A percentile compares a stretch with the other conserved stretches of the same genome.
Evolutionary conservation across 805 yeast species (phyloP).

Genomic region (Naumovozyma baii): DNA sequence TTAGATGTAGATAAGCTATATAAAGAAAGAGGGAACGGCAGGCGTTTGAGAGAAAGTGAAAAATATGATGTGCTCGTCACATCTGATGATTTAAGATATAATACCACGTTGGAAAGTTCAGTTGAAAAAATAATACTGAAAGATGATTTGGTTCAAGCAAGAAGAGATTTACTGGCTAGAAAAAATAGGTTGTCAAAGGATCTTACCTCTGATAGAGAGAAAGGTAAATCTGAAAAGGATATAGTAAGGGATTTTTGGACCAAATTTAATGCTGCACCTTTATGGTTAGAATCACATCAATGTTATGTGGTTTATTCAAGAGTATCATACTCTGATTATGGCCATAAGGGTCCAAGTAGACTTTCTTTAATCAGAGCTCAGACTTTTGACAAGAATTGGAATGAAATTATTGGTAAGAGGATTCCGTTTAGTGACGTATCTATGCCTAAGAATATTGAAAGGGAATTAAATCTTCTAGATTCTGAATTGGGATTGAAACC

Average conservation of each 20-base stretch:
- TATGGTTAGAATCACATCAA: constrained; percentile 38
- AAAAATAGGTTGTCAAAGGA: constrained; percentile 1
- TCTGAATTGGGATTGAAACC: constrained; percentile 20
- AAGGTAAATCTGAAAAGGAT: constrained; percentile 4
- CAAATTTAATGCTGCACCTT: constrained; percentile 6
- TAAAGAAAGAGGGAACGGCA: not conserved
- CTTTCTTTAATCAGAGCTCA: constrained; percentile 37
- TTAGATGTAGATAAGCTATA: constrained; percentile 5
- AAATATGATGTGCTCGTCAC: constrained; percentile 3
- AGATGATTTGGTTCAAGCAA: constrained; percentile 3
- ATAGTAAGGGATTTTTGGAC: constrained; percentile 28
- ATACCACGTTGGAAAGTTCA: constrained; percentile 3
- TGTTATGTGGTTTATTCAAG: constrained; percentile 40
- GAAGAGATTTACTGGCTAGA: constrained; percentile 3
- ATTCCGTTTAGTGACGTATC: constrained; percentile 26
- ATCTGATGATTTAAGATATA: constrained; percentile 6
- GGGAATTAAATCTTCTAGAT: constrained; percentile 17
- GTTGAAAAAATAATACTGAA: not conserved
- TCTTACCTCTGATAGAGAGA: constrained; percentile 3
- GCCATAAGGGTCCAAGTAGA: constrained; percentile 24
- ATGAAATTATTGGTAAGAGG: constrained; percentile 17
- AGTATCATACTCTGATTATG: constrained; percentile 27
- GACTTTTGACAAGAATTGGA: constrained; percentile 37
- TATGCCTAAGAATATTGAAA: constrained; percentile 18
- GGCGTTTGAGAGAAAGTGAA: not conserved